Base-by-base conservation (phyloP, 176 grass and related monocot species). In the Olyra latifolia region DNA sequence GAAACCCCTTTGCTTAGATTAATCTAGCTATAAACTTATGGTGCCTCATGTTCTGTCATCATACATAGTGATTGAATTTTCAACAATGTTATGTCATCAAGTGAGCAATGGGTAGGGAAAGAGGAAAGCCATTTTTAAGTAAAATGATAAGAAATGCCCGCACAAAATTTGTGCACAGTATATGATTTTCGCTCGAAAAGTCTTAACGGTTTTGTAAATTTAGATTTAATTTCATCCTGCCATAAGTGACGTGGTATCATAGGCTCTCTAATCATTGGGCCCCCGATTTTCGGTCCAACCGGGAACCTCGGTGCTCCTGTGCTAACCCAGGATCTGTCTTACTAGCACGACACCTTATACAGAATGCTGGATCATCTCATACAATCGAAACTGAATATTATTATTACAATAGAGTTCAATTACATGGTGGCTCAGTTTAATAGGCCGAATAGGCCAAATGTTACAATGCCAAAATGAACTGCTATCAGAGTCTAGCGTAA, bases 1-100 rank as follows among this genome's bases (percentile, higher is more conserved):
- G 85, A 88, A 93, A 93, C 78, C 88, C 88, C 12, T 93, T 93
- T 69, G 77, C 77, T 45, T 88, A 90, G 70, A n/a, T n/a, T n/a
- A n/a, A n/a, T 22, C 17, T 65, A 8, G 27, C 7, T 52, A 52
- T 49, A 15, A 49, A 16, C 13, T 78, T 43, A n/a, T 8, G 64
- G 28, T 50, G 15, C 50, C 20, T 47, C 25, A 4, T 78, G 44
- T 29, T 61, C 19, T 13, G n/a, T 15, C 72, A 39, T 41, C 11
- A 6, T 58, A 45, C 69, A 58, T 58, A 58, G 15, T 10, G 41
- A 14, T 57, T 19, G 28, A 13, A 79, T 79, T 47, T 78, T 20
- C 40, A 53, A 30, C 20, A 40, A 54, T 35, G 8, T 66, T 24
- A 12, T 55, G 78, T 70, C 50, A 5, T n/a, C n/a, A n/a, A n/a